Percentiles rank a stretch among this genome's conserved stretches.
These are phyloP conservation scores for Pseudocercospora macadamiae DNA, from an alignment of 2,329 filamentous ascomycete species.

Conservation along the genomic window DNA sequence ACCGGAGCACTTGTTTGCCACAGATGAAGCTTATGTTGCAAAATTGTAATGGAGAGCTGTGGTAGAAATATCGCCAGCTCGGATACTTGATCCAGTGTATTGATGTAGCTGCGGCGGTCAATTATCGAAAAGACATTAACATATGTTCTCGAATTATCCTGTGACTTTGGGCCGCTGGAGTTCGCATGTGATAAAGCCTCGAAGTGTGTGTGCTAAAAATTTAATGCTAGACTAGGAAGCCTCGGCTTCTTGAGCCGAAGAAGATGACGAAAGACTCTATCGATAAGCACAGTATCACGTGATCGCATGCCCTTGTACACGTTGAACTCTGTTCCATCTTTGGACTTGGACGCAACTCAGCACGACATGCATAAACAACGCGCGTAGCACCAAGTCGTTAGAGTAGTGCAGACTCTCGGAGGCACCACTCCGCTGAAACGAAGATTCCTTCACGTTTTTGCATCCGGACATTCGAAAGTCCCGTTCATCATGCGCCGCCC, in stretches of 20 bases:
- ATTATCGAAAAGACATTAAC: too few relatives aligned
- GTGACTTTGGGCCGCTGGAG: neutral
- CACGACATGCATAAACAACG: neutral
- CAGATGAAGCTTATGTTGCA: conserved; percentile 12
- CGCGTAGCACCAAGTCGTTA: too few relatives aligned
- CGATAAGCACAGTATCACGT: neutral
- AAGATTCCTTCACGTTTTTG: neutral
- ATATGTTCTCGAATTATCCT: too few relatives aligned
- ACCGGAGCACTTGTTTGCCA: conserved; percentile 15
- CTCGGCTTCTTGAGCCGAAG: neutral
- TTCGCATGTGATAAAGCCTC: neutral
- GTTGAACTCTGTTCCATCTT: neutral
- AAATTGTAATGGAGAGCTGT: neutral
- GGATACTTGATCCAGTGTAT: neutral
- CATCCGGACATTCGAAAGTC: neutral
- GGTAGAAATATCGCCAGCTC: conserved; percentile 9
- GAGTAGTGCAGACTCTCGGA: too few relatives aligned
- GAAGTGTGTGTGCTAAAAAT: neutral
- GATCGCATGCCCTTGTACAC: neutral
- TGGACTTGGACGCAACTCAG: neutral
- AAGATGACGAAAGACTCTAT: neutral
- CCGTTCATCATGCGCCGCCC: neutral
- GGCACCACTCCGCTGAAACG: too few relatives aligned
- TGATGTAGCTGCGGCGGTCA: neutral
- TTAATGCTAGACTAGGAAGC: neutral